Conservation (phyloP, 139 green algal species). For the Edaphochlamys debaryana region DNA sequence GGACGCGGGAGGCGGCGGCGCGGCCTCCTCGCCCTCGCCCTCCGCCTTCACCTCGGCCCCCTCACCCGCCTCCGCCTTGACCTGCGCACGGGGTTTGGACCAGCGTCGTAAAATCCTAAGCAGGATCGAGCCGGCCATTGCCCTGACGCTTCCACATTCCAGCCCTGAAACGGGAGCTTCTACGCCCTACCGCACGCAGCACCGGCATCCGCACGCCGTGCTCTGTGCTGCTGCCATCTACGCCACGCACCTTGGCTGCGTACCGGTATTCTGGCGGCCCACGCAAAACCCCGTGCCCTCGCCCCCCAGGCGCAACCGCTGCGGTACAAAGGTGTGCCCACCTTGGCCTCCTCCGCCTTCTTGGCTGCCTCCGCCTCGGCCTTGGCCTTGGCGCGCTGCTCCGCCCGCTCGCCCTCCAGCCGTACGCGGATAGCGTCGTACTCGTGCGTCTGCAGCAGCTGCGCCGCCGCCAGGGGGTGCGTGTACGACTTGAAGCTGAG, state of each 20-base stretch:
- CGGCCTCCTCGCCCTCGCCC: neutral
- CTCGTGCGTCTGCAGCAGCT: conserved; percentile 54
- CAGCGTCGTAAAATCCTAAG: too few relatives aligned
- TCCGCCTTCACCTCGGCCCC: neutral
- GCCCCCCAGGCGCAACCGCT: too few relatives aligned
- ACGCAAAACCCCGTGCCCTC: too few relatives aligned
- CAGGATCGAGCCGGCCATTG: too few relatives aligned
- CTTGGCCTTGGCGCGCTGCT: conserved; percentile 18
- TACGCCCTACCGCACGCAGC: neutral
- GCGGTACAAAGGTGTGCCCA: too few relatives aligned
- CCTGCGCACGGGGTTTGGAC: too few relatives aligned
- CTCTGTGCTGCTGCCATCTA: too few relatives aligned
- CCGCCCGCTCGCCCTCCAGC: conserved; percentile 35
- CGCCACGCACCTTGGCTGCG: too few relatives aligned
- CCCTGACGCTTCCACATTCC: too few relatives aligned
- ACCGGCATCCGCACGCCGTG: neutral
- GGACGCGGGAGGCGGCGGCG: neutral
- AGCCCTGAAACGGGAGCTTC: too few relatives aligned
- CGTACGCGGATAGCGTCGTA: conserved; percentile 32
- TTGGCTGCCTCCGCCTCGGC: neutral
- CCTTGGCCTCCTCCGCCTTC: conserved; percentile 2
- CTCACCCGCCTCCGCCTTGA: neutral
- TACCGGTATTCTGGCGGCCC: too few relatives aligned
- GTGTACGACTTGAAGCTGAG: conserved; percentile 42
- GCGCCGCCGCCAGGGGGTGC: conserved; percentile 9